phyloP scores from a whole-genome alignment of 192 early-diverging fungal species.

The Coemansia sp. region DNA sequence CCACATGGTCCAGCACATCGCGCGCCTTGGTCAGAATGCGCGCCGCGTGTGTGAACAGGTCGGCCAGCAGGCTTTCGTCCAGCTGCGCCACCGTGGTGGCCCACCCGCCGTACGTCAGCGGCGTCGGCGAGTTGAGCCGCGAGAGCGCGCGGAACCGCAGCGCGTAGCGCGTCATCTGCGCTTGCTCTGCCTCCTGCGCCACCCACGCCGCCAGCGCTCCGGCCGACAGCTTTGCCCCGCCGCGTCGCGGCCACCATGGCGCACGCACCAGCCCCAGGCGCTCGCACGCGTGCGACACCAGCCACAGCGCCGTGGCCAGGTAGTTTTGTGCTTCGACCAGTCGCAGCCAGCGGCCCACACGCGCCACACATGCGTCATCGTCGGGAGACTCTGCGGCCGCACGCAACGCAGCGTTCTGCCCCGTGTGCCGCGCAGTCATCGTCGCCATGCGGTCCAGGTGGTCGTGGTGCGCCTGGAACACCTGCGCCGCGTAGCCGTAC shows the following conservation, averaged over 20 bases:
- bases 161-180: conserved; percentile 21
- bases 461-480: conserved; percentile 27
- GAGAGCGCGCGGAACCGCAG: conserved; percentile 35
- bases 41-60: conserved; percentile 30
- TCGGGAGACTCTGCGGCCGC: neutral
- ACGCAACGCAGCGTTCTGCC: neutral
- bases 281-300: conserved; percentile 27
- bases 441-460: conserved; percentile 23
- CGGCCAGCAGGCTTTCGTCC: conserved; percentile 19
- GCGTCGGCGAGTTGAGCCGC: conserved; percentile 36
- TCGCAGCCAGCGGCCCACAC: conserved; percentile 18
- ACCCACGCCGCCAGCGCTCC: conserved; percentile 12
- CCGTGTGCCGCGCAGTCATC: neutral
- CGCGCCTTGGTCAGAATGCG: conserved; percentile 11
- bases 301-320: conserved; percentile 35
- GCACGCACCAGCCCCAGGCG: conserved; percentile 23
- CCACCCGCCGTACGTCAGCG: conserved; percentile 29
- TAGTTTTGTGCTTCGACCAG: conserved; percentile 22
- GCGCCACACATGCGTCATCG: conserved; percentile 5
- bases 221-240: neutral
- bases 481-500: conserved; percentile 27
- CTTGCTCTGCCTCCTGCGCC: conserved; percentile 11
- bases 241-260: conserved; percentile 23
- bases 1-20: neutral
- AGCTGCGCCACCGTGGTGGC: conserved; percentile 20